Percentiles rank a stretch among this genome's conserved stretches.
Evolutionary conservation across 129 eudicot species (phyloP).

Genomic region (Solidago caesia): DNA sequence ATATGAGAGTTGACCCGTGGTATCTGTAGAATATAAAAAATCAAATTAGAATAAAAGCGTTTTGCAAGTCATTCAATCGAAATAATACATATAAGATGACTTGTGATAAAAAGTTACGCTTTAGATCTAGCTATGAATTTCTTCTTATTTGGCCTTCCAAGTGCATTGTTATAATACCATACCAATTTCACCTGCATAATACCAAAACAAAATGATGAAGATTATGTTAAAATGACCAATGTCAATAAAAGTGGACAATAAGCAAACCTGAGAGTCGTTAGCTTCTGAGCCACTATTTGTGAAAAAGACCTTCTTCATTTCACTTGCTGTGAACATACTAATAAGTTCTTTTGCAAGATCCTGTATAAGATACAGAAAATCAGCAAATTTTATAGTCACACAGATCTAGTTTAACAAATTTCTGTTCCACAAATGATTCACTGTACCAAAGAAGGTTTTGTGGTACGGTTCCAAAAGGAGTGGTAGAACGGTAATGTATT

Average conservation of each 20-base stretch:
- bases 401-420: neutral
- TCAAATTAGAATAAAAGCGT: constrained; percentile 14
- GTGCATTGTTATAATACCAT: constrained; percentile 96
- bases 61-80: constrained; percentile 1
- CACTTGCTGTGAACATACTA: constrained; percentile 63
- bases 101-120: constrained; percentile 48
- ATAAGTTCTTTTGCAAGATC: constrained; percentile 85
- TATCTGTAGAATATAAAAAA: constrained; percentile 45
- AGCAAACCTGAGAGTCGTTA: constrained; percentile 81
- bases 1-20: constrained; percentile 84
- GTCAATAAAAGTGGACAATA: neutral
- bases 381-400: neutral
- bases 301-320: constrained; percentile 87
- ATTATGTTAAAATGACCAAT: neutral
- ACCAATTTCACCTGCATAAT: constrained; percentile 83
- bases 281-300: constrained; percentile 95
- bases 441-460: constrained; percentile 74
- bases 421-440: constrained; percentile 11
- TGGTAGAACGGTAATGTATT: constrained; percentile 89
- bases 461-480: constrained; percentile 94
- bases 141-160: constrained; percentile 89
- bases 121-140: constrained; percentile 83
- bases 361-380: constrained; percentile 32
- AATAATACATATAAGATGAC: neutral
- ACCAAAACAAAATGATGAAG: neutral